phyloP scores from a whole-genome alignment of 805 yeast genomes.

The Nakazawaea populi region DNA sequence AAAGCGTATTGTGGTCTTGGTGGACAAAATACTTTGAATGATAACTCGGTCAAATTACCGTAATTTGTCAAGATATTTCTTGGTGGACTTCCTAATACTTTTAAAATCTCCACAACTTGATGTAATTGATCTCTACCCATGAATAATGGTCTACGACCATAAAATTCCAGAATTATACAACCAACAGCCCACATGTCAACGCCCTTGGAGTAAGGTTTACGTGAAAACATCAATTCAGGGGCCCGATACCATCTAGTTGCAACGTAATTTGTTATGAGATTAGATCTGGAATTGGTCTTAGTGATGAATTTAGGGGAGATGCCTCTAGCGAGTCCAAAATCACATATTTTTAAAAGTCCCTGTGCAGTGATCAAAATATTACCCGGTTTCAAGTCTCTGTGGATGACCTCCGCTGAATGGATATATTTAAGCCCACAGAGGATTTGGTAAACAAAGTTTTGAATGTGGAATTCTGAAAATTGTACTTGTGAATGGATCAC shows the following conservation, averaged over 20 bases:
- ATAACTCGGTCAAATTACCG: conserved; percentile 31
- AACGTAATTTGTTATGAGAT: conserved; percentile 73
- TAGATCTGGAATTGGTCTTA: conserved; percentile 27
- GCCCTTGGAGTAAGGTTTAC: conserved; percentile 52
- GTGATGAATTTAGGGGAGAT: conserved; percentile 30
- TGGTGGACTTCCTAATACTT: conserved; percentile 68
- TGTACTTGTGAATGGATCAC: conserved; percentile 76
- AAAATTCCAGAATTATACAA: conserved; percentile 81
- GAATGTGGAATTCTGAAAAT: conserved; percentile 79
- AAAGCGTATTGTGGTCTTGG: conserved; percentile 37
- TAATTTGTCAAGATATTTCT: conserved; percentile 34
- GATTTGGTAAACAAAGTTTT: conserved; percentile 71
- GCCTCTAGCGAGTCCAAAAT: conserved; percentile 90
- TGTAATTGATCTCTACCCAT: conserved; percentile 67
- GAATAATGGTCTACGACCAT: conserved; percentile 75
- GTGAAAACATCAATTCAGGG: conserved; percentile 75
- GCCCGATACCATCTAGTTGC: conserved; percentile 97
- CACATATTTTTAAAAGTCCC: conserved; percentile 82
- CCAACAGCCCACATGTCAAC: conserved; percentile 95
- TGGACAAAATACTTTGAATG: conserved; percentile 39
- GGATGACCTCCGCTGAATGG: conserved; percentile 89
- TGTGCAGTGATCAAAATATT: conserved; percentile 71
- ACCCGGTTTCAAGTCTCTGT: conserved; percentile 89
- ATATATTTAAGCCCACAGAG: conserved; percentile 83
- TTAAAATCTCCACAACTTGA: conserved; percentile 65